Base-by-base conservation (phyloP, 139 green algal species). In the Cymbomonas tetramitiformis region DNA sequence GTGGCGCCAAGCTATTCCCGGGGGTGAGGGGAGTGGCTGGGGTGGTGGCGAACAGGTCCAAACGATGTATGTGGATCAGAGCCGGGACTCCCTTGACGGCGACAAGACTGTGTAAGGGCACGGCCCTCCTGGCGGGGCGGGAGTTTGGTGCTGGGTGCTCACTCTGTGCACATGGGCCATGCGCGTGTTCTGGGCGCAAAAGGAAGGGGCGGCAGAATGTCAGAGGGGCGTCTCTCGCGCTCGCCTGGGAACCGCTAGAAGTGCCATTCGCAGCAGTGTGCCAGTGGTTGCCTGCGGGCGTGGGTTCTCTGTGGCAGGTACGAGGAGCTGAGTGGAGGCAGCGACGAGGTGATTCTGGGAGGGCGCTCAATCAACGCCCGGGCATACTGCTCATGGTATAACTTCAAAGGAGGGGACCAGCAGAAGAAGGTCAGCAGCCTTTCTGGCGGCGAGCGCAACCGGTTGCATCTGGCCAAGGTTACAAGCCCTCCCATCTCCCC, bases 61-160 rank as follows among this genome's bases (percentile, higher is more conserved):
- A 51, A 74, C 81, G 21, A 90, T 87, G 64, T 83, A 86, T 30
- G 82, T 91, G 23, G 77, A 90, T 58, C 80, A 93, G 67, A 77
- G 59, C 46, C 61, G 82, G 19, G 83, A 88, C 7, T 44, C 48
- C 0, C 75, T 93, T 49, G 62, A 72, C 30, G 26, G 54, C 2
- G 61, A 77, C 62, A 81, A 78, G 65, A 80, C 73, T 19, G 75
- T 91, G 57, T 85, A n/a, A n/a, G n/a, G n/a, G n/a, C n/a, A n/a
- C n/a, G n/a, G n/a, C n/a, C n/a, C n/a, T n/a, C n/a, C n/a, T n/a
- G n/a, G n/a, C n/a, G n/a, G n/a, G n/a, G n/a, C n/a, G n/a, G n/a
- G n/a, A n/a, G n/a, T n/a, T n/a, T n/a, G n/a, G n/a, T n/a, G n/a
- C n/a, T n/a, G n/a, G n/a, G n/a, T n/a, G n/a, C n/a, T n/a, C n/a